Conservation (phyloP, 345 rosid species). For the Salix viminalis region DNA sequence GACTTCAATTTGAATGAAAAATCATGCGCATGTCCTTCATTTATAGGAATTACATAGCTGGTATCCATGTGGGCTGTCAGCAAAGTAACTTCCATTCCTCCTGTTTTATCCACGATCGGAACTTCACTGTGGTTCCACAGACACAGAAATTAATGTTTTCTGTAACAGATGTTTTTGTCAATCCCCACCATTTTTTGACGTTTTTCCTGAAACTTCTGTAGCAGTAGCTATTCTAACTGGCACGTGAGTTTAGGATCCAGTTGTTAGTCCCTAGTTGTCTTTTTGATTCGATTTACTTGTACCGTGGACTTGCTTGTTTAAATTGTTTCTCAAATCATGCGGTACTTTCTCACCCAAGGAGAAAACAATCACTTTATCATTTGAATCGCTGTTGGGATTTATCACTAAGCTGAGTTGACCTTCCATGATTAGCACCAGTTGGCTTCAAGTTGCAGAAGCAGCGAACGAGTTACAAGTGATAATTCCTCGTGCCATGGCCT, state of each 20-base stretch:
- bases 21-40: not conserved
- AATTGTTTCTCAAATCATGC: too few relatives aligned
- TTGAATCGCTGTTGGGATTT: too few relatives aligned
- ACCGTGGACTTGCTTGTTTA: too few relatives aligned
- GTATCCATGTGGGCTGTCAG: conserved; percentile 10
- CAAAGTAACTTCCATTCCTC: not conserved
- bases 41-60: not conserved
- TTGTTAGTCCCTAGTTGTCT: too few relatives aligned
- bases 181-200: not conserved
- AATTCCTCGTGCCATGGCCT: not conserved
- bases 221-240: not conserved
- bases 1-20: not conserved
- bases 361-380: too few relatives aligned
- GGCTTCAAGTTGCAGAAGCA: not conserved
- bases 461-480: not conserved
- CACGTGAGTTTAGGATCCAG: too few relatives aligned
- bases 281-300: too few relatives aligned
- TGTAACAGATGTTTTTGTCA: not conserved
- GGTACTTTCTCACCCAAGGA: too few relatives aligned
- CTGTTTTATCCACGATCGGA: not conserved
- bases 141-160: not conserved
- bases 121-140: not conserved
- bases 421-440: not conserved
- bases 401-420: not conserved
- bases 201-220: not conserved